phyloP scores from a whole-genome alignment of 768 basidiomycete species.

The Clitopilus hobsonii region DNA sequence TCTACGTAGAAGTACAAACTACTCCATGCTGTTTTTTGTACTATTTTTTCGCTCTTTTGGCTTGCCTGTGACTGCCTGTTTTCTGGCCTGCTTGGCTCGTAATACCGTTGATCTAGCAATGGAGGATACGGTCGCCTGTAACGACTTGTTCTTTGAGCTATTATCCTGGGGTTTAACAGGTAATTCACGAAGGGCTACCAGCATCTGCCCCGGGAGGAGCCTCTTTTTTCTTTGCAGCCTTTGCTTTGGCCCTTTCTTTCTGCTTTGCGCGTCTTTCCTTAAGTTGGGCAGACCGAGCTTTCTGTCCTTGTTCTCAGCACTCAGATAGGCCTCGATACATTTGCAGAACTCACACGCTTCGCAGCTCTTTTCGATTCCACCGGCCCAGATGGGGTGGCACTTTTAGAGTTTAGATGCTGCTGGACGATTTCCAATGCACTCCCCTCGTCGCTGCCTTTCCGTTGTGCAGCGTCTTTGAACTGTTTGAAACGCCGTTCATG shows the following conservation, averaged over 20 bases:
- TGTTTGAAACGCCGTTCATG: constrained; percentile 58
- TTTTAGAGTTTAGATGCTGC: constrained; percentile 8
- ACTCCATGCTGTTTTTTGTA: constrained; percentile 7
- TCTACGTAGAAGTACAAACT: not conserved
- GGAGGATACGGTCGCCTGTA: constrained; percentile 4
- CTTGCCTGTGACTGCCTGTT: not conserved
- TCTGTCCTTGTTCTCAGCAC: constrained; percentile 24
- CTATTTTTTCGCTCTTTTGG: constrained; percentile 20
- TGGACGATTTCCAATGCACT: constrained; percentile 45
- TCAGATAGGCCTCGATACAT: not conserved
- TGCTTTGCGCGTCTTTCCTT: constrained; percentile 45
- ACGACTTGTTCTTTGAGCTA: constrained; percentile 10
- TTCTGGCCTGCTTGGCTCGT: not conserved
- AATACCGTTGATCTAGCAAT: not conserved
- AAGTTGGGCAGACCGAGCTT: constrained; percentile 38
- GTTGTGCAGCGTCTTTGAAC: constrained; percentile 37
- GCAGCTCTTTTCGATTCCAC: constrained; percentile 53
- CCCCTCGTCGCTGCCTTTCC: constrained; percentile 33
- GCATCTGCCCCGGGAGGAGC: no score
- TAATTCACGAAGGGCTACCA: no score
- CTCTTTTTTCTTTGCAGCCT: constrained; percentile 16
- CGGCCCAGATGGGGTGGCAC: constrained; percentile 21
- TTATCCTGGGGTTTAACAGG: no score
- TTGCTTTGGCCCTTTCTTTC: constrained; percentile 40
- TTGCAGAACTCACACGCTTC: constrained; percentile 46